Conservation (phyloP, 768 basidiomycete genomes). For the Pulveroboletus sp. region DNA sequence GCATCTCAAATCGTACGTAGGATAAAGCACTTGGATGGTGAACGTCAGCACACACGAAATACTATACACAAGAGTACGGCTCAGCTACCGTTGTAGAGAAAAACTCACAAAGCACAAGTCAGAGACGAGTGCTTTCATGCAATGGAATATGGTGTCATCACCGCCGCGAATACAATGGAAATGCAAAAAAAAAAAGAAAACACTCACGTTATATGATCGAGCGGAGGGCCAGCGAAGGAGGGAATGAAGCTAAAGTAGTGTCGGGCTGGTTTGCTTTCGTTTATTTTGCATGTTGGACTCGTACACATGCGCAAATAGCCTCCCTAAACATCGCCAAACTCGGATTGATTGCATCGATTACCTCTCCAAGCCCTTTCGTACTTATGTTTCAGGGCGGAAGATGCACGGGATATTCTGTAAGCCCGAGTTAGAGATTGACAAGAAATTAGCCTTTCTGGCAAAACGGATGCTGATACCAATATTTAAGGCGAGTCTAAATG, state of each 20-base stretch:
- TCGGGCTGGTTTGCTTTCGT: constrained; percentile 13
- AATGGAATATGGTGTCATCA: constrained; percentile 71
- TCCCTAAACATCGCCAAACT: background rate
- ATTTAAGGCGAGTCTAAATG: too few relatives aligned
- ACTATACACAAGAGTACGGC: constrained; percentile 24
- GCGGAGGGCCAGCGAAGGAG: background rate
- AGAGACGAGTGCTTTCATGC: constrained; percentile 52
- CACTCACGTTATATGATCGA: constrained; percentile 14
- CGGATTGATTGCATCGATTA: background rate
- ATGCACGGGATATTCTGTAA: background rate
- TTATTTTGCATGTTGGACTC: constrained; percentile 9
- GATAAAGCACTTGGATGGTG: too few relatives aligned
- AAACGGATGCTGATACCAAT: too few relatives aligned
- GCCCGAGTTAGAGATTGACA: constrained; percentile 4
- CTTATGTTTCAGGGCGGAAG: background rate
- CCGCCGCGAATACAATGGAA: constrained; percentile 22
- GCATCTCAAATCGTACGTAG: background rate
- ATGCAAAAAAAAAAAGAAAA: background rate
- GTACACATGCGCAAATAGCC: constrained; percentile 17
- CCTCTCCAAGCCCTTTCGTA: background rate
- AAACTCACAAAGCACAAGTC: constrained; percentile 48
- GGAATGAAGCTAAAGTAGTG: background rate
- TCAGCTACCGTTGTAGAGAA: constrained; percentile 88
- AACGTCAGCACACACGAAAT: constrained; percentile 8
- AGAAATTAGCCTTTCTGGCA: background rate